phyloP scores from a whole-genome alignment of 2,329 filamentous ascomycete genomes.

The Sarocladium oryzae region DNA sequence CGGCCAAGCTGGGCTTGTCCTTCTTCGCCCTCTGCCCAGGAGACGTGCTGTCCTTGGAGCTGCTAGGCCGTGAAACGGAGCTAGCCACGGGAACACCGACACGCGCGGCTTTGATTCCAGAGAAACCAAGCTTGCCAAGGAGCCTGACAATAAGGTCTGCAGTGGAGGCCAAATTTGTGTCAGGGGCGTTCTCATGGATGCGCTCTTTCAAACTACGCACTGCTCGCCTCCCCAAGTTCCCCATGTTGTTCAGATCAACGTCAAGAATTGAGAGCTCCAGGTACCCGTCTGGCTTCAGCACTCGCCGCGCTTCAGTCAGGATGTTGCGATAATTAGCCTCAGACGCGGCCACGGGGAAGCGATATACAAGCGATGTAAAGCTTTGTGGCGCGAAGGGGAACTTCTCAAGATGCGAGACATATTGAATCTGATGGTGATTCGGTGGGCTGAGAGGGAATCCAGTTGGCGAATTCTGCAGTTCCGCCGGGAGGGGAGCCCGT shows the following conservation, averaged over 20 bases:
- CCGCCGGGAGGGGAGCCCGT: constrained; percentile 42
- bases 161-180: constrained; percentile 53
- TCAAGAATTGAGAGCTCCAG: constrained; percentile 76
- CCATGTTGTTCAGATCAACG: constrained; percentile 78
- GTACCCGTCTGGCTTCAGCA: constrained; percentile 70
- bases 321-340: constrained; percentile 64
- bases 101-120: constrained; percentile 66
- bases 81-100: constrained; percentile 70
- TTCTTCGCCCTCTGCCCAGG: constrained; percentile 20
- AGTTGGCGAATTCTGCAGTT: constrained; percentile 33
- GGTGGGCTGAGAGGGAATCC: constrained; percentile 51
- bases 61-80: constrained; percentile 25
- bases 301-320: constrained; percentile 68
- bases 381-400: constrained; percentile 73
- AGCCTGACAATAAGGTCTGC: constrained; percentile 58
- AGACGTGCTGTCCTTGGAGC: background rate
- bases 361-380: constrained; percentile 69
- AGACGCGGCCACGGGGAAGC: constrained; percentile 66
- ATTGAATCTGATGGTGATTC: constrained; percentile 72
- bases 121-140: constrained; percentile 63
- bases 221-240: constrained; percentile 59
- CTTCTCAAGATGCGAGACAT: constrained; percentile 52
- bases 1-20: constrained; percentile 53
- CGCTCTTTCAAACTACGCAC: constrained; percentile 66
- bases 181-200: constrained; percentile 54